Evolutionary conservation across 2,329 filamentous ascomycete genomes (phyloP).

Genomic region (Colletotrichum melonis): DNA sequence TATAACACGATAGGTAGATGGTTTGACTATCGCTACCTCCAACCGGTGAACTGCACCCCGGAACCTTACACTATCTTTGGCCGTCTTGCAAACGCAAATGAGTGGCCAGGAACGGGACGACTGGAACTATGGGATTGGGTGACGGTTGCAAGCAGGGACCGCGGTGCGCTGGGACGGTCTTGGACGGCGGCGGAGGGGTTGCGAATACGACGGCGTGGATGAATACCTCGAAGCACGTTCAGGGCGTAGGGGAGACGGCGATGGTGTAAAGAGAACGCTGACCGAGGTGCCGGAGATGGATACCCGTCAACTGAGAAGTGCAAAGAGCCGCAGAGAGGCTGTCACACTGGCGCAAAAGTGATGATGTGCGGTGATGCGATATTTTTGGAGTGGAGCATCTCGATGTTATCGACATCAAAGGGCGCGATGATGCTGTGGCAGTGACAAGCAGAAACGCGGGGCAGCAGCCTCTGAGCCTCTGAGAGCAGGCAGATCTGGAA

Average conservation of each 20-base stretch:
- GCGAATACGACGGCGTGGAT: conserved; percentile 11
- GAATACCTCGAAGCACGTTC: conserved; percentile 4
- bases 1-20: not conserved
- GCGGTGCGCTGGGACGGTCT: conserved; percentile 17
- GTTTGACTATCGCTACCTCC: not conserved
- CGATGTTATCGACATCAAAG: conserved; percentile 9
- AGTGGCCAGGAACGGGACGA: conserved; percentile 8
- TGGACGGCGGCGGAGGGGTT: conserved; percentile 1
- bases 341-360: not conserved
- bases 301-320: not conserved
- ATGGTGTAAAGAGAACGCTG: not conserved
- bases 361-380: conserved; percentile 3
- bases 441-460: not conserved
- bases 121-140: not conserved
- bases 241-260: conserved; percentile 8
- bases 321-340: not conserved
- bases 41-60: not conserved
- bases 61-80: not conserved
- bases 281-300: not conserved
- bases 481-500: not conserved
- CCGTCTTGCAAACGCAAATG: not conserved
- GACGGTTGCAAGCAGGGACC: not conserved
- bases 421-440: conserved; percentile 21
- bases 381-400: conserved; percentile 15
- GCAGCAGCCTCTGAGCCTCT: not conserved